Percentiles rank a stretch among this genome's conserved stretches.
These are phyloP conservation scores for Grosmannia clavigera DNA, from an alignment of 2,329 filamentous ascomycete species.

Conservation along the genomic window DNA sequence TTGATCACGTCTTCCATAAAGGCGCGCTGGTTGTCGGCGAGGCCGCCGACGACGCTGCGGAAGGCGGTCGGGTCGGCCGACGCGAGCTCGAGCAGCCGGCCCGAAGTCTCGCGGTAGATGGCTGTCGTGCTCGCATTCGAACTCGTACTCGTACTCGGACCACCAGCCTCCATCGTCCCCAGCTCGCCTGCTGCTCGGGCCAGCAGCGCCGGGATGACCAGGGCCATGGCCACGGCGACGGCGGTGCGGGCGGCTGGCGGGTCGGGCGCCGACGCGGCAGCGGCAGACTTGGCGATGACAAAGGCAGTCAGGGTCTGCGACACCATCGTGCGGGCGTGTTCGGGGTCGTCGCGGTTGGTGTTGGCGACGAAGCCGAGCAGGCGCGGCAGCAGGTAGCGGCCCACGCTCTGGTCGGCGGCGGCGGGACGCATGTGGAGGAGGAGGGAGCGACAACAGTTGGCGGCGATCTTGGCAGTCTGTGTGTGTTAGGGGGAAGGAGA, in stretches of 20 bases:
- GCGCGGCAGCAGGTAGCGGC: constrained; percentile 61
- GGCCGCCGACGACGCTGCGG: constrained; percentile 55
- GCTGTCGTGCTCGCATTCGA: constrained; percentile 29
- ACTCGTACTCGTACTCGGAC: constrained; percentile 23
- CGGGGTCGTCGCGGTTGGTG: constrained; percentile 64
- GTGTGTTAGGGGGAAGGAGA: background rate
- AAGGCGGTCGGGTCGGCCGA: constrained; percentile 63
- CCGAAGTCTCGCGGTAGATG: constrained; percentile 61
- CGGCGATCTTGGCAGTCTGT: constrained; percentile 75
- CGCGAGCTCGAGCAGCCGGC: constrained; percentile 68
- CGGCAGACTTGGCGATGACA: constrained; percentile 28
- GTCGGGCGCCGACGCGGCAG: too few relatives aligned
- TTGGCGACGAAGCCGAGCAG: constrained; percentile 64
- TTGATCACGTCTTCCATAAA: constrained; percentile 75
- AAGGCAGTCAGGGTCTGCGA: constrained; percentile 67
- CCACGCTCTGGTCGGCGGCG: constrained; percentile 58
- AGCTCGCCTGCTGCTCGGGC: constrained; percentile 23
- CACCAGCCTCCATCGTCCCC: constrained; percentile 15
- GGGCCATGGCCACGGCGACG: constrained; percentile 46
- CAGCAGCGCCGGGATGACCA: constrained; percentile 68
- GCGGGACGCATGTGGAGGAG: constrained; percentile 54
- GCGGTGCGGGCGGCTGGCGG: too few relatives aligned
- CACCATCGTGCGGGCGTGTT: constrained; percentile 58
- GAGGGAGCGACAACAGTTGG: constrained; percentile 78
- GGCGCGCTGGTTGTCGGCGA: constrained; percentile 57